Evolutionary conservation across 306 rosid species (phyloP), one percentile per base, ranked within the genome.

Genomic region (Vachellia collinsii): DNA sequence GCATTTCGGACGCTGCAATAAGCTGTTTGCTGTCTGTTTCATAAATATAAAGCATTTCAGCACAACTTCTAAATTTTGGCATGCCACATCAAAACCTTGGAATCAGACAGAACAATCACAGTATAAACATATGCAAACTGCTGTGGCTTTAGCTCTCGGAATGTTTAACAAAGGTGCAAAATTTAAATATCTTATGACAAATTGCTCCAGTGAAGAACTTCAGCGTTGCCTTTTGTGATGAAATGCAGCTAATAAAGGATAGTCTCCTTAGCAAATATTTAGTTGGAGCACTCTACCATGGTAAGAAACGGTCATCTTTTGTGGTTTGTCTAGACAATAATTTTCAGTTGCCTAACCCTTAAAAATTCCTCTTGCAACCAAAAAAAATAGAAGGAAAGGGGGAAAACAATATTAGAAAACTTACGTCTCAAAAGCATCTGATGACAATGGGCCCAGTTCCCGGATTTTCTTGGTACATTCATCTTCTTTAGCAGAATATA

Each of bases 381-480:
- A 0, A 70, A 62, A 51, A 4, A 0, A 17, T 44, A 13, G 11
- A 38, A 25, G 39, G 3, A 20, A 41, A 66, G 25, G 56, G 46
- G 59, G 6, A 17, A 22, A 6, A 43, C 61, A 10, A 12, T 68
- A 68, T 56, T 41, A 70, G 78, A 76, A 81, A 82, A 39, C 83
- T 81, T 95, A 95, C 99, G 87, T 79, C 70, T 95, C 99, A 88
- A 93, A 95, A 74, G 99, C 99, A 90, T 95, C 99, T 65, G 98
- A 93, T 77, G 96, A 86, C 86, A 95, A 83, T 61, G 94, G 93
- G 39, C 99, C 99, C 84, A 95, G 74, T 79, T 95, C 98, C 88
- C 97, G 84, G 87, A 91, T 91, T 89, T 93, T 95, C 89, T 90
- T 95, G 54, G 93, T 84, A 84, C 84, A 90, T 74, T 95, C 99